Evolutionary conservation across 1,284 basidiomycete genomes (phyloP).

Genomic region (Cryptococcus sp.): DNA sequence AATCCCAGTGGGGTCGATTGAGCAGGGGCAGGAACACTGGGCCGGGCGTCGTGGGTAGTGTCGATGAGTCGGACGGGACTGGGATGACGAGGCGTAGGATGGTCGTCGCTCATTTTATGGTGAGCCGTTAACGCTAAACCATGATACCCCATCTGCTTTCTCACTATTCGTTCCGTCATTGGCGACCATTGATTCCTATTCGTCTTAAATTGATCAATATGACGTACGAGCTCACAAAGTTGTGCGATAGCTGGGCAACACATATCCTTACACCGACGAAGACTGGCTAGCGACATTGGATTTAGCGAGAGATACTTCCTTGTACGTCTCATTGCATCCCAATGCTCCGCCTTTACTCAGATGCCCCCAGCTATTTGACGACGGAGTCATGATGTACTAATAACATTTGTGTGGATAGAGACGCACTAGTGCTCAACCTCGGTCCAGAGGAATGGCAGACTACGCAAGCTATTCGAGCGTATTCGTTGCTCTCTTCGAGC

Average conservation of each 20-base stretch:
- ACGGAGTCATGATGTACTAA: neutral
- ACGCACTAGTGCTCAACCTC: constrained; percentile 52
- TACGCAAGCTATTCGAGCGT: constrained; percentile 43
- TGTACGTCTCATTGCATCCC: constrained; percentile 26
- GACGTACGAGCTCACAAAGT: no score
- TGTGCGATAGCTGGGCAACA: constrained; percentile 49
- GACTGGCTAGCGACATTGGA: constrained; percentile 48
- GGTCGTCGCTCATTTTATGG: constrained; percentile 54
- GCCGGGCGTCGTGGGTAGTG: neutral
- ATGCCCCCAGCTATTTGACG: neutral
- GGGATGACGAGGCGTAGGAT: constrained; percentile 14
- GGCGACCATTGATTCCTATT: no score
- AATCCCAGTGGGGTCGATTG: constrained; percentile 20
- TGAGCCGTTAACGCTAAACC: constrained; percentile 17
- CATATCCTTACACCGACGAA: constrained; percentile 43
- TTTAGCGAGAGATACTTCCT: constrained; percentile 40
- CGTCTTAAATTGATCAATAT: no score
- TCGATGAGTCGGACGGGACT: neutral
- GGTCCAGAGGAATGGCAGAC: constrained; percentile 52
- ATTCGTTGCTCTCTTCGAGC: constrained; percentile 18
- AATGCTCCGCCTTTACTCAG: neutral
- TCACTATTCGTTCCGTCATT: no score
- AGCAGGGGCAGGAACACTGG: neutral
- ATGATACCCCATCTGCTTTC: neutral
- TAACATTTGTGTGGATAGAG: constrained; percentile 24